Evolutionary conservation across 768 basidiomycete genomes (phyloP).

Genomic region (Mycena pura): DNA sequence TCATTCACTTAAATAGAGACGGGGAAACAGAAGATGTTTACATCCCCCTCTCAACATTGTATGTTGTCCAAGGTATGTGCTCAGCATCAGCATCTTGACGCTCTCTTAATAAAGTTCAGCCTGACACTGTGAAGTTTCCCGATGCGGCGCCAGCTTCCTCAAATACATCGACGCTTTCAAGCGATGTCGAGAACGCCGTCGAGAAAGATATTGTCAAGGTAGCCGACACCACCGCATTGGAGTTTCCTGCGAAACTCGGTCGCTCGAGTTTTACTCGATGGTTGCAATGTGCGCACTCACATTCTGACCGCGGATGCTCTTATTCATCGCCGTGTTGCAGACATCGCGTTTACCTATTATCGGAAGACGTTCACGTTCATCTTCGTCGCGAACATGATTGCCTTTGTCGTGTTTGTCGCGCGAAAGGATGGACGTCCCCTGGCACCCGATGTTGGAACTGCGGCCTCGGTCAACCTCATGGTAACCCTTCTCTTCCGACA

Average conservation of each 20-base stretch:
- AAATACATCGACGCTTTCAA: constrained; percentile 1
- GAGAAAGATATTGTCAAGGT: constrained; percentile 2
- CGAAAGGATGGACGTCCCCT: constrained; percentile 42
- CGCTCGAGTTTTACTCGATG: constrained; percentile 20
- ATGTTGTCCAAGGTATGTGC: too few relatives aligned
- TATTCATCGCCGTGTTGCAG: constrained; percentile 31
- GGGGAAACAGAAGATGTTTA: too few relatives aligned
- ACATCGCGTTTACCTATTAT: constrained; percentile 41
- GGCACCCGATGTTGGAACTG: too few relatives aligned
- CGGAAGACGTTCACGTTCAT: constrained; percentile 61
- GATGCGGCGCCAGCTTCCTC: neutral
- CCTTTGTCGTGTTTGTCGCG: constrained; percentile 40
- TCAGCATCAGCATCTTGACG: too few relatives aligned
- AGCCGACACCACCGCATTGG: constrained; percentile 2
- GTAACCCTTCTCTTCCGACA: constrained; percentile 50
- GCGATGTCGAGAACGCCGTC: too few relatives aligned
- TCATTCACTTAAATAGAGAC: too few relatives aligned
- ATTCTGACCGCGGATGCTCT: neutral
- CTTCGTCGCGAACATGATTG: constrained; percentile 55
- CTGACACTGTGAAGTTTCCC: neutral
- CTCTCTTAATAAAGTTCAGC: too few relatives aligned
- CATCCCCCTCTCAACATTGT: too few relatives aligned
- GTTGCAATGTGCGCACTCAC: constrained; percentile 18
- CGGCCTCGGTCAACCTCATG: constrained; percentile 56
- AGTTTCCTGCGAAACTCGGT: constrained; percentile 27